Evolutionary conservation across 768 basidiomycete species (phyloP).

Genomic region (Boletus vinaceobasis): DNA sequence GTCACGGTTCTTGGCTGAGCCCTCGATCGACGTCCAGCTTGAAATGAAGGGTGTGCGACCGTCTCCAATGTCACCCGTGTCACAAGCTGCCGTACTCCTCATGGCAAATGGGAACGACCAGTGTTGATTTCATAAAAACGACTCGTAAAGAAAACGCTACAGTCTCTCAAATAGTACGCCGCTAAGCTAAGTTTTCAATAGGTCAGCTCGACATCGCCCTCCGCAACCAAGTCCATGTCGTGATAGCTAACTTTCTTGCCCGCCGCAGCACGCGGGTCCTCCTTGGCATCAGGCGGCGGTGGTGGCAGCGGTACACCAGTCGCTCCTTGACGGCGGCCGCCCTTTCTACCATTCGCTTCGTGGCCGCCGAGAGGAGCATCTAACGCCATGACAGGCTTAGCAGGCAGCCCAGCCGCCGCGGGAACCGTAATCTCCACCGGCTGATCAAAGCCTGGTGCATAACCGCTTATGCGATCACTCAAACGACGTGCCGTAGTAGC

Average conservation of each 20-base stretch:
- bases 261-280: slow-evolving; percentile 87
- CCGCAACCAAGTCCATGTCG: slow-evolving; percentile 92
- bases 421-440: slow-evolving; percentile 46
- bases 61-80: slow-evolving; percentile 26
- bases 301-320: slow-evolving; percentile 62
- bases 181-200: slow-evolving; percentile 33
- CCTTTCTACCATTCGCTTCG: slow-evolving; percentile 32
- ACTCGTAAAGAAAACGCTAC: slow-evolving; percentile 14
- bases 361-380: slow-evolving; percentile 46
- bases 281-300: slow-evolving; percentile 84
- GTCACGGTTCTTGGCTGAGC: slow-evolving; percentile 14
- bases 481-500: slow-evolving; percentile 58
- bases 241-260: slow-evolving; percentile 91
- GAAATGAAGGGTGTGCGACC: slow-evolving; percentile 21
- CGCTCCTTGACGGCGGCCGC: slow-evolving; percentile 37
- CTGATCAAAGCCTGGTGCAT: slow-evolving; percentile 49
- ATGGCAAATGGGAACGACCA: slow-evolving; percentile 21
- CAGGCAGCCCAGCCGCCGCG: slow-evolving; percentile 70
- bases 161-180: slow-evolving; percentile 24
- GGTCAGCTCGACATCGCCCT: slow-evolving; percentile 64
- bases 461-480: slow-evolving; percentile 80
- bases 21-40: slow-evolving; percentile 27
- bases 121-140: slow-evolving; percentile 30
- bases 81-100: slow-evolving; percentile 27
- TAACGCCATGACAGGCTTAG: slow-evolving; percentile 65